A percentile compares a stretch with the other conserved stretches of the same genome.
phyloP scores from a whole-genome alignment of 1,284 basidiomycete genomes.

The Abortiporus biennis region DNA sequence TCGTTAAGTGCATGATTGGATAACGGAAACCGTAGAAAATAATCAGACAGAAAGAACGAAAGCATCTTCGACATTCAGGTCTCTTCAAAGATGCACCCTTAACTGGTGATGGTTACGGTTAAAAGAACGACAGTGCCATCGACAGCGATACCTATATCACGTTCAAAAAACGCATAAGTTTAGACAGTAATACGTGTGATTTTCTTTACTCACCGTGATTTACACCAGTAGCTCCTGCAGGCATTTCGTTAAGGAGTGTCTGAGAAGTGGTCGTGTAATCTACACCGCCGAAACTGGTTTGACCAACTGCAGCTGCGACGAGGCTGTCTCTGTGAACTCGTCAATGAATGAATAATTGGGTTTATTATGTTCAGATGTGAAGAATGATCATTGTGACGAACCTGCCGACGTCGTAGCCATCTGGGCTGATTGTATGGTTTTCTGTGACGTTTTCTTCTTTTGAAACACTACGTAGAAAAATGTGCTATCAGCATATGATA shows the following conservation, averaged over 20 bases:
- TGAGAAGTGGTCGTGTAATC: constrained; percentile 42
- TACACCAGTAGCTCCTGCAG: constrained; percentile 42
- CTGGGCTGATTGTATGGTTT: constrained; percentile 41
- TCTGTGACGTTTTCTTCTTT: constrained; percentile 45
- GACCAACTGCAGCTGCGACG: constrained; percentile 37
- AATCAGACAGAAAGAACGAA: too few species aligned
- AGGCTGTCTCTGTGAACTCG: constrained; percentile 41
- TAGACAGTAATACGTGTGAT: not conserved
- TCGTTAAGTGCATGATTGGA: too few species aligned
- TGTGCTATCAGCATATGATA: not conserved
- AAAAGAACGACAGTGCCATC: constrained; percentile 41
- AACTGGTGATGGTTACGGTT: constrained; percentile 40
- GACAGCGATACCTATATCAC: constrained; percentile 33
- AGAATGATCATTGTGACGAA: constrained; percentile 12
- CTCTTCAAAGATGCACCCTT: too few species aligned
- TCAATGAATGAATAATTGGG: too few species aligned
- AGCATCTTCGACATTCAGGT: too few species aligned
- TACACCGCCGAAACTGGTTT: constrained; percentile 34
- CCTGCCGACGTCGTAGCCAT: constrained; percentile 54
- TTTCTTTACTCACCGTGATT: constrained; percentile 31
- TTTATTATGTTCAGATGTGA: not conserved
- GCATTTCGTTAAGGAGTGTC: constrained; percentile 44
- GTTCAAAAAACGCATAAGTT: not conserved
- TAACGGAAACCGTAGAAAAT: too few species aligned
- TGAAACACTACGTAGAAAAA: constrained; percentile 41